phyloP scores from a whole-genome alignment of 805 yeast genomes.

The Ogataea thermomethanolica region DNA sequence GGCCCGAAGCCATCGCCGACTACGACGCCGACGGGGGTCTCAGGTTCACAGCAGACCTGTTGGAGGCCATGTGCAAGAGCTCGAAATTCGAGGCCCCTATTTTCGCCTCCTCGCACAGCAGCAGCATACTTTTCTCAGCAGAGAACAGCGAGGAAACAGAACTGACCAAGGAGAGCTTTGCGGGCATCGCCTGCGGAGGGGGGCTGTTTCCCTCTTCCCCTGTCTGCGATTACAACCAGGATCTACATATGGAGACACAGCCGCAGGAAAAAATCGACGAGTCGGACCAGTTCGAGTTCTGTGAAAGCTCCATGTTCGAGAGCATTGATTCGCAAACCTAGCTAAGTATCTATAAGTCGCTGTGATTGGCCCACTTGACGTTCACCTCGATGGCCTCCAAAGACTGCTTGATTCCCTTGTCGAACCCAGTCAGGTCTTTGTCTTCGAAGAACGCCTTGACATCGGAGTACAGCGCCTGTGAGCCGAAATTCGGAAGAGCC shows the following conservation, averaged over 20 bases:
- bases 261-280: conserved; percentile 1
- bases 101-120: conserved; percentile 11
- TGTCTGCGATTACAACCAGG: background rate
- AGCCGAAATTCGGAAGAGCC: conserved; percentile 35
- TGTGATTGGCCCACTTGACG: conserved; percentile 41
- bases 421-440: conserved; percentile 52
- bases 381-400: conserved; percentile 52
- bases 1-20: background rate
- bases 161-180: conserved; percentile 3
- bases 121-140: conserved; percentile 5
- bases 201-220: conserved; percentile 8
- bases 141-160: conserved; percentile 8
- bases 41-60: conserved; percentile 6
- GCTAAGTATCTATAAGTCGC: conserved; percentile 10
- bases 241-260: background rate
- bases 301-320: conserved; percentile 12
- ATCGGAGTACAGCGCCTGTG: conserved; percentile 35
- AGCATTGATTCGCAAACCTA: conserved; percentile 8
- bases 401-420: conserved; percentile 53
- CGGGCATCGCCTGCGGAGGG: too few species aligned
- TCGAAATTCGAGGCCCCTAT: conserved; percentile 12
- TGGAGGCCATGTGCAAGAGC: conserved; percentile 10
- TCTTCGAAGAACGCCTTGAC: conserved; percentile 41
- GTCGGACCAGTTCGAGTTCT: conserved; percentile 3
- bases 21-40: background rate